Evolutionary conservation across 306 rosid species (phyloP), one percentile per base, ranked within the genome.

Genomic region (Hippophae gyantsensis): DNA sequence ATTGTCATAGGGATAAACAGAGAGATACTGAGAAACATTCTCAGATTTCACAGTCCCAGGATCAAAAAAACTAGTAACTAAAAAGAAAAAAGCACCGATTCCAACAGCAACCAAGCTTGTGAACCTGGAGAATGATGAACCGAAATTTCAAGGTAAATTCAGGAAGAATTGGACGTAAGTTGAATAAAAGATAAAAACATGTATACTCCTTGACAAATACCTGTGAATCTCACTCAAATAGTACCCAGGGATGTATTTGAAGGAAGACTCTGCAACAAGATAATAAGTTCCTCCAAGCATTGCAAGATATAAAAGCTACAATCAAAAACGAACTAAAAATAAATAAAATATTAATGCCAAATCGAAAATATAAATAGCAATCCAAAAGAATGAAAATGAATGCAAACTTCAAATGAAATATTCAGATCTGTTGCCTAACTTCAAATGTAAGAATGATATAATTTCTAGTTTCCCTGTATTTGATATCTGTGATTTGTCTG

Each of bases 51-150:
- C 52, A 1, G 73, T 78, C 73, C 99, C 99, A 2, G 99, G 95
- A 75, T 92, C 86, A 65, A 95, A 74, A 76, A 85, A 88, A 86
- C 99, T 83, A 69, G 99, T 84, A 75, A 92, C 76, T 52, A 92
- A 75, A 80, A 92, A 88, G 58, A 92, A 88, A 71, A 92, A 70
- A 66, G 82, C 62, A 57, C 99, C 99, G 10, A 88, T 73, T 38
- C 75, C 82, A 65, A 81, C 95, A 58, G 86, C 95, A 45, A 75
- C 57, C 64, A 80, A 71, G 89, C 99, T 82, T 54, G 70, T 82
- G 77, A 78, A 82, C 96, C 99, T 92, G 76, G 58, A 86, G 58
- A 18, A 18, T 18, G 48, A 78, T 52, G 43, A 64, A 41, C 52
- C 48, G 62, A 44, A 52, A 58, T 57, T 42, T 72, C 70, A 48